phyloP scores from a whole-genome alignment of 768 basidiomycete genomes.

The Leccinum barrowsii region DNA sequence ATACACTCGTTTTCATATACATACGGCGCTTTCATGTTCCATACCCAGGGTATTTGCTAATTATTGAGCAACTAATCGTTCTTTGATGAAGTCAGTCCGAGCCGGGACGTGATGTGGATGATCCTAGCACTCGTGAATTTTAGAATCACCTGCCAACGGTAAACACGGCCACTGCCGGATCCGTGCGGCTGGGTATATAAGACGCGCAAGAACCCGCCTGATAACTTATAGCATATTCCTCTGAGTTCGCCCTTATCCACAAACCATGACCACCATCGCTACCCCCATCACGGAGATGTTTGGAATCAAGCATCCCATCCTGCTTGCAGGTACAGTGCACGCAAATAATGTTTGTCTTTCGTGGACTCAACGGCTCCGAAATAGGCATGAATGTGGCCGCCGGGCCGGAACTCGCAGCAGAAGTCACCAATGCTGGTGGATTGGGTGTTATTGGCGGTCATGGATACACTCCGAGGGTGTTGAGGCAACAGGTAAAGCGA shows the following conservation, averaged over 20 bases:
- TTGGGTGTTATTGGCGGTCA: conserved; percentile 90
- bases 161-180: background rate
- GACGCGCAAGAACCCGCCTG: background rate
- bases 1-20: conserved; percentile 28
- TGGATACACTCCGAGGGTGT: conserved; percentile 79
- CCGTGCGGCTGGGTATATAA: background rate
- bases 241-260: background rate
- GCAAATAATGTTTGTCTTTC: conserved; percentile 33
- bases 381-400: conserved; percentile 65
- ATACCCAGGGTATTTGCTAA: conserved; percentile 25
- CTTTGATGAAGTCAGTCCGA: background rate
- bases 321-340: conserved; percentile 63
- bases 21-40: conserved; percentile 22
- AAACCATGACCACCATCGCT: conserved; percentile 50
- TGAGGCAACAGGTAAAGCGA: conserved; percentile 66
- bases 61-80: conserved; percentile 11
- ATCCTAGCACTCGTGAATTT: background rate
- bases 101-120: background rate
- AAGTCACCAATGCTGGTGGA: conserved; percentile 92
- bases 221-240: background rate
- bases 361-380: conserved; percentile 9
- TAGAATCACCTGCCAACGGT: background rate
- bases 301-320: conserved; percentile 82
- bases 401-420: conserved; percentile 84
- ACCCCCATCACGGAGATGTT: conserved; percentile 90